Percentiles rank a stretch among this genome's conserved stretches.
phyloP scores from a whole-genome alignment of 169 alveolate species.

The Amoebophrya sp. region DNA sequence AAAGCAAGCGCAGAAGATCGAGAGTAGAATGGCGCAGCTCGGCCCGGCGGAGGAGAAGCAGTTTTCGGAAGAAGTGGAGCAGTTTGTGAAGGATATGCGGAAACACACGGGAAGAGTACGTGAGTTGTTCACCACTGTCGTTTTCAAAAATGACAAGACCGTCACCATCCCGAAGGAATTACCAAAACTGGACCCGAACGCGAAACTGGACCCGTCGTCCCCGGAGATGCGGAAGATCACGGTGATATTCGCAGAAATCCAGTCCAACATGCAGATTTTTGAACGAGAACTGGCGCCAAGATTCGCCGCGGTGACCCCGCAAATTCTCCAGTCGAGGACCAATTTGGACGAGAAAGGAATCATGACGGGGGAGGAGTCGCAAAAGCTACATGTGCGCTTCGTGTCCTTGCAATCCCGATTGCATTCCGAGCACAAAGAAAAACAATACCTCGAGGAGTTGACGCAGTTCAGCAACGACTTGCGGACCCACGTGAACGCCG shows the following conservation, averaged over 20 bases:
- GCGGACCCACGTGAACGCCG: not conserved
- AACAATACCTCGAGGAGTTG: not conserved
- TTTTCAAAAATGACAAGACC: not conserved
- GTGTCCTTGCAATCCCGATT: not conserved
- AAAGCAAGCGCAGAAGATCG: not conserved
- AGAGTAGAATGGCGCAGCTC: not conserved
- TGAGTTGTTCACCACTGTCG: not conserved
- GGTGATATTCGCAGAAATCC: not conserved
- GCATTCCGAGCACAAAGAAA: not conserved
- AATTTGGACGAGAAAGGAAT: not conserved
- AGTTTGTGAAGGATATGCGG: not conserved
- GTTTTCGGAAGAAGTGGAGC: not conserved
- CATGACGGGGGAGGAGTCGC: not conserved
- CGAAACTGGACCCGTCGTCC: not conserved
- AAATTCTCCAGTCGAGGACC: not conserved
- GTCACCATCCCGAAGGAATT: not conserved
- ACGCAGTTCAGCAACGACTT: not conserved
- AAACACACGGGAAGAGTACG: not conserved
- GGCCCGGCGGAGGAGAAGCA: slow-evolving; percentile 2
- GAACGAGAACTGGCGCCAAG: not conserved
- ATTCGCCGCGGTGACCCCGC: not conserved
- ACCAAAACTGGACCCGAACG: not conserved
- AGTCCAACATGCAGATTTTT: not conserved
- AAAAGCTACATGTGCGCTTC: not conserved
- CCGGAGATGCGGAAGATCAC: not conserved